Conservation (phyloP, 1,284 basidiomycete species). For the Coriolopsis trogii region DNA sequence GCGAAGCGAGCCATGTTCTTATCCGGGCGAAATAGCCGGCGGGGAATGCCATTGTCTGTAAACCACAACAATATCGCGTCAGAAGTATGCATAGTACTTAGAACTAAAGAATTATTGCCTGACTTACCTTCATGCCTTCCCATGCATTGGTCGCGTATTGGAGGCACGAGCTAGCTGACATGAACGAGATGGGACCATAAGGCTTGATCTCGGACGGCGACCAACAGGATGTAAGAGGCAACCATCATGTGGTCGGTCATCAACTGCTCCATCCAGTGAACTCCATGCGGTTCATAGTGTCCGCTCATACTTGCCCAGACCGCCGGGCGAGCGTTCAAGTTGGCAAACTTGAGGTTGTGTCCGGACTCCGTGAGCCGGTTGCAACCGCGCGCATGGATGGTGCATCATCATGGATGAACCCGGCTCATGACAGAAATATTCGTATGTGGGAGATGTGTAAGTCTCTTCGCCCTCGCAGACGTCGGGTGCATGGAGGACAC, state of each 20-base stretch:
- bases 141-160: slow-evolving; percentile 92
- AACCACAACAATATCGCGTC: background rate
- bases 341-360: too few relatives aligned
- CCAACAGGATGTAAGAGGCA: slow-evolving; percentile 88
- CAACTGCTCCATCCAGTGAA: too few relatives aligned
- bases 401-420: too few relatives aligned
- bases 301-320: slow-evolving; percentile 43
- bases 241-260: slow-evolving; percentile 93
- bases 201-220: slow-evolving; percentile 81
- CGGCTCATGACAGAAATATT: too few relatives aligned
- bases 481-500: too few relatives aligned
- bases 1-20: slow-evolving; percentile 81
- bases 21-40: slow-evolving; percentile 81
- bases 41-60: slow-evolving; percentile 66
- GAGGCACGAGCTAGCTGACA: slow-evolving; percentile 87
- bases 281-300: slow-evolving; percentile 30
- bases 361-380: too few relatives aligned
- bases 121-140: slow-evolving; percentile 88
- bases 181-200: slow-evolving; percentile 60
- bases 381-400: too few relatives aligned
- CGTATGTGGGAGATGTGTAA: too few relatives aligned
- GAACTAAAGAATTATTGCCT: too few relatives aligned
- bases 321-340: slow-evolving; percentile 32
- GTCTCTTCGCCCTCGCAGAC: too few relatives aligned
- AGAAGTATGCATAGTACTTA: too few relatives aligned